These are phyloP conservation scores for Bolboschoenus planiculmis DNA, from an alignment of 176 grass and related monocot genomes.

Conservation along the genomic window DNA sequence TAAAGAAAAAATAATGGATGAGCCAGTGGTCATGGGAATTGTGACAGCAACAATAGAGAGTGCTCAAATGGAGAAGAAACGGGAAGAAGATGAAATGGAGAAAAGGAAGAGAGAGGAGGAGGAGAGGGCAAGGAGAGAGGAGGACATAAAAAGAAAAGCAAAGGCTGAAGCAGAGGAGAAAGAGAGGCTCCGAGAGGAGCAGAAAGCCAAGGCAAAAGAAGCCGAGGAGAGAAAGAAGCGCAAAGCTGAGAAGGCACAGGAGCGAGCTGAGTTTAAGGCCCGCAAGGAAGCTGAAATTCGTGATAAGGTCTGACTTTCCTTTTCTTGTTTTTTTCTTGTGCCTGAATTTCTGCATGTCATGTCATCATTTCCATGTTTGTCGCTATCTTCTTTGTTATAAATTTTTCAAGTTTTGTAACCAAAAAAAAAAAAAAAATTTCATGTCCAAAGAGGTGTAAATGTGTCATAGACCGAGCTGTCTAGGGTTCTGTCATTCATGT, in stretches of 20 bases:
- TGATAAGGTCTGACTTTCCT: conserved; percentile 45
- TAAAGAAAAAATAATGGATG: conserved; percentile 10
- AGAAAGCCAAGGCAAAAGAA: conserved; percentile 79
- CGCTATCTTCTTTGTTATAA: neutral
- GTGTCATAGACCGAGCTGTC: neutral
- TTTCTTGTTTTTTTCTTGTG: conserved; percentile 1
- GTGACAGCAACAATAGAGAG: neutral
- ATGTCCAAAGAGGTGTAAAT: neutral
- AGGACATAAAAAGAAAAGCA: conserved; percentile 16
- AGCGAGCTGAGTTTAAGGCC: conserved; percentile 59
- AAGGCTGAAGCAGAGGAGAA: conserved; percentile 37
- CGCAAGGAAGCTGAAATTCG: conserved; percentile 63
- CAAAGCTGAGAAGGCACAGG: conserved; percentile 56
- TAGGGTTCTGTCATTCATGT: neutral
- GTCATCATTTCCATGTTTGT: neutral
- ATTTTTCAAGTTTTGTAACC: neutral
- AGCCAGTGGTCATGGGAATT: neutral
- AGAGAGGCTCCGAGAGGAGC: conserved; percentile 49
- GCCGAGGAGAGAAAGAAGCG: conserved; percentile 82
- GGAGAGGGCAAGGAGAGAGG: conserved; percentile 14
- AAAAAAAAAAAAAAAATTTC: too few species aligned
- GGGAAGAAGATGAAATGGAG: conserved; percentile 19
- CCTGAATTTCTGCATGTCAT: neutral
- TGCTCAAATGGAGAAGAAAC: conserved; percentile 13
- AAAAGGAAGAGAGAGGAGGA: conserved; percentile 7